Conservation (phyloP, 305 asterid species). For the Caryopteris hybrid region DNA sequence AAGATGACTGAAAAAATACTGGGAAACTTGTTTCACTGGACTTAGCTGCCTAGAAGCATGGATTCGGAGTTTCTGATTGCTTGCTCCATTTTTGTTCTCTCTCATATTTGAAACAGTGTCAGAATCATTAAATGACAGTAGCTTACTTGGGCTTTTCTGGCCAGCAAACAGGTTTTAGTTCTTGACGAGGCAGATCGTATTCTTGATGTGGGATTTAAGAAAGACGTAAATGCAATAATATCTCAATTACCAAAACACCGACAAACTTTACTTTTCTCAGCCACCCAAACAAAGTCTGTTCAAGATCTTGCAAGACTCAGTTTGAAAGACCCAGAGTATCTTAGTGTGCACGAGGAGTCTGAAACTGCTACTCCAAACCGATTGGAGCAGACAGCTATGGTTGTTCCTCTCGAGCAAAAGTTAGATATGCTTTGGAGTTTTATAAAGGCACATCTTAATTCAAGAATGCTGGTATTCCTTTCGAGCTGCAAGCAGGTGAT, state of each 20-base stretch:
- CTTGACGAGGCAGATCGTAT: conserved; percentile 99
- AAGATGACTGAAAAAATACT: background rate
- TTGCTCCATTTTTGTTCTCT: background rate
- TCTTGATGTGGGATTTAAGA: conserved; percentile 88
- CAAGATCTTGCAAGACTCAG: conserved; percentile 97
- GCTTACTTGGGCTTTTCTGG: conserved; percentile 34
- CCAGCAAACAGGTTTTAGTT: conserved; percentile 73
- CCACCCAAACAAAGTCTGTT: conserved; percentile 96
- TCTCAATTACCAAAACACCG: conserved; percentile 88
- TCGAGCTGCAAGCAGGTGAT: conserved; percentile 93
- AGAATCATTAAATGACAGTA: background rate
- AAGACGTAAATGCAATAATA: conserved; percentile 74
- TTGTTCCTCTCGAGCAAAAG: conserved; percentile 86
- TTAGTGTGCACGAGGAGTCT: conserved; percentile 90
- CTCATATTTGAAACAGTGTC: background rate
- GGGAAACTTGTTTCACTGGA: background rate
- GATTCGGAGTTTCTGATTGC: background rate
- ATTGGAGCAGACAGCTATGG: conserved; percentile 74
- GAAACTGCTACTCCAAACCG: conserved; percentile 79
- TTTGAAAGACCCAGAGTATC: conserved; percentile 93
- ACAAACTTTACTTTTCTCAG: conserved; percentile 89
- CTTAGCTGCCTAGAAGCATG: background rate
- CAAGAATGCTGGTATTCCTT: conserved; percentile 81
- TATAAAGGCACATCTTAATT: conserved; percentile 75
- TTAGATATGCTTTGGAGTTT: conserved; percentile 95